A percentile compares a stretch with the other conserved stretches of the same genome.
These are phyloP conservation scores for Rhododendron ovatum DNA, from an alignment of 148 eudicot species.

Conservation along the genomic window DNA sequence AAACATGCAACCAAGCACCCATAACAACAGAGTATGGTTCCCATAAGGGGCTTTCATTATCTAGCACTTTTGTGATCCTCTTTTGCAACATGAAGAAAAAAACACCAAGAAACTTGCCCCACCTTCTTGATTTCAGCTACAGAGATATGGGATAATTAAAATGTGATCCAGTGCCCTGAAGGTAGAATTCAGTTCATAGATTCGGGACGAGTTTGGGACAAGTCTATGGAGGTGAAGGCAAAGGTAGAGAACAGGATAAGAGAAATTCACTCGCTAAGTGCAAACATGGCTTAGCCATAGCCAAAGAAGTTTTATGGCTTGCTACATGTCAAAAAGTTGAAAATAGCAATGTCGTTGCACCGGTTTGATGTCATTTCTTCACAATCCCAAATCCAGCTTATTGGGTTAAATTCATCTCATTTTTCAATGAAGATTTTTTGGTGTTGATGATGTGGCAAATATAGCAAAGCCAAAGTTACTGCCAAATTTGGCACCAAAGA, in stretches of 20 bases:
- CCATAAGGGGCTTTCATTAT: background rate
- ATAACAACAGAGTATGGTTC: conserved; percentile 14
- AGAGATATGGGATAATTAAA: background rate
- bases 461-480: background rate
- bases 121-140: background rate
- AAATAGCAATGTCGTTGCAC: background rate
- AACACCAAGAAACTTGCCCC: background rate
- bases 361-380: background rate
- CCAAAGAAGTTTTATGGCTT: background rate
- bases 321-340: background rate
- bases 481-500: background rate
- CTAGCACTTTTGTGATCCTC: background rate
- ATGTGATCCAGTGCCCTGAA: background rate
- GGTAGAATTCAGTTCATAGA: background rate
- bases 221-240: background rate
- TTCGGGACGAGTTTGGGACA: background rate
- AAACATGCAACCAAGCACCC: conserved; percentile 13
- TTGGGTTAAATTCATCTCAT: background rate
- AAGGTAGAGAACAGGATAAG: background rate
- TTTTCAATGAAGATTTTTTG: background rate
- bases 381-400: background rate
- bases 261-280: background rate
- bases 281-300: background rate
- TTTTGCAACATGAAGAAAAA: background rate
- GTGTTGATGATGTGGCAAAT: background rate